Conservation (phyloP, 306 rosid species). For the Potentilla sterilis region DNA sequence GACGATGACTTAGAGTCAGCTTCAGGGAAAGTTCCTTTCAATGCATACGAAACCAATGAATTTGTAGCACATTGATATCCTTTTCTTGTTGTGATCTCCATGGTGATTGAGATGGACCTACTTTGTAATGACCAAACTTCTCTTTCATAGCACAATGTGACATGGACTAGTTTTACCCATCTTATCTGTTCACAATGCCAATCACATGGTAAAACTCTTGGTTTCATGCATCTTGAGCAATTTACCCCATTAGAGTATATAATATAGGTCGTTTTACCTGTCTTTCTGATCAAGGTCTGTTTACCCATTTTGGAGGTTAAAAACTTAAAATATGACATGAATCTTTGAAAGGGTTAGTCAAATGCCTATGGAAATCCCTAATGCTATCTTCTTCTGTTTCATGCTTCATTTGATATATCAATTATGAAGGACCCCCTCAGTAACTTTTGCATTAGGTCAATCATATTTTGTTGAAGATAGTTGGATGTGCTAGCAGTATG, state of each 20-base stretch:
- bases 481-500: no score
- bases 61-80: neutral
- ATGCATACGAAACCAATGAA: neutral
- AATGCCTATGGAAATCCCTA: no score
- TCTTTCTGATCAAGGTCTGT: neutral
- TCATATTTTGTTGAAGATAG: no score
- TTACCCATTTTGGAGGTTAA: neutral
- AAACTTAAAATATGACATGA: neutral
- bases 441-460: neutral
- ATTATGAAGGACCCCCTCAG: neutral
- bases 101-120: neutral
- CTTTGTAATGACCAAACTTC: neutral
- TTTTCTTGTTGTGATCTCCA: neutral
- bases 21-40: conserved; percentile 1
- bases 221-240: no score
- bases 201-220: neutral
- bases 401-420: no score
- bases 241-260: no score
- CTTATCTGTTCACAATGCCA: neutral
- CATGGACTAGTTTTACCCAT: neutral
- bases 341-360: neutral
- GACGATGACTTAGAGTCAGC: neutral
- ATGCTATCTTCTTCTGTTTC: no score
- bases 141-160: neutral
- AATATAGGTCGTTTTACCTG: neutral